phyloP scores from a whole-genome alignment of 176 grass and related monocot genomes.

The Pontederia crassipes region DNA sequence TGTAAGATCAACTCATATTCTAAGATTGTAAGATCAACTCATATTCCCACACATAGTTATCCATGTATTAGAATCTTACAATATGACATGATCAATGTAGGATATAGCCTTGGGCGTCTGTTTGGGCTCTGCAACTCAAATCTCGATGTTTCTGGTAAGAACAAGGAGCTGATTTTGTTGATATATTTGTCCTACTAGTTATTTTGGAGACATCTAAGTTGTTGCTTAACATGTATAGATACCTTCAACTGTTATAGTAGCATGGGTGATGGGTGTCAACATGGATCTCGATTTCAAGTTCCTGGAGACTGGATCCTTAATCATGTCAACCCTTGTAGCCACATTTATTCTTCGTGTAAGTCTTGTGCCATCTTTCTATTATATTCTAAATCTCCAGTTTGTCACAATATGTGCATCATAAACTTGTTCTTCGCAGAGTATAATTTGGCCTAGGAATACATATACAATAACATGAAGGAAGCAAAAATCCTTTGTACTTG shows the following conservation, averaged over 20 bases:
- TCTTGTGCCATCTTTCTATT: too few species aligned
- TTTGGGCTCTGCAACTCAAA: constrained; percentile 80
- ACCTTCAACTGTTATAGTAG: constrained; percentile 1
- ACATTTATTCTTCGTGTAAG: constrained; percentile 9
- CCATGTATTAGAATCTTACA: constrained; percentile 11
- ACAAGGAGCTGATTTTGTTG: not conserved
- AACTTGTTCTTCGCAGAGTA: too few species aligned
- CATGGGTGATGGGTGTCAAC: constrained; percentile 10
- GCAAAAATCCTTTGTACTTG: not conserved
- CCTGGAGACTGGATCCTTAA: not conserved
- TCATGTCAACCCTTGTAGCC: constrained; percentile 1
- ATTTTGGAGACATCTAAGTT: not conserved
- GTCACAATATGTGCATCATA: too few species aligned
- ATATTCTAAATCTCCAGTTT: too few species aligned
- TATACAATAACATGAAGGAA: not conserved
- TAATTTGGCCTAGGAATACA: not conserved
- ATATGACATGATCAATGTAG: constrained; percentile 24
- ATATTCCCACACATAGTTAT: not conserved
- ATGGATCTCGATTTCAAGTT: constrained; percentile 11
- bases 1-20: constrained; percentile 23
- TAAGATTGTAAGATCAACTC: not conserved
- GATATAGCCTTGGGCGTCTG: constrained; percentile 80
- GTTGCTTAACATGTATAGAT: not conserved
- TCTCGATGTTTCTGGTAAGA: constrained; percentile 87
- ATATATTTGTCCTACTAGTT: not conserved